These are phyloP conservation scores for Whalleya microplaca DNA, from an alignment of 2,329 filamentous ascomycete genomes.

Conservation along the genomic window DNA sequence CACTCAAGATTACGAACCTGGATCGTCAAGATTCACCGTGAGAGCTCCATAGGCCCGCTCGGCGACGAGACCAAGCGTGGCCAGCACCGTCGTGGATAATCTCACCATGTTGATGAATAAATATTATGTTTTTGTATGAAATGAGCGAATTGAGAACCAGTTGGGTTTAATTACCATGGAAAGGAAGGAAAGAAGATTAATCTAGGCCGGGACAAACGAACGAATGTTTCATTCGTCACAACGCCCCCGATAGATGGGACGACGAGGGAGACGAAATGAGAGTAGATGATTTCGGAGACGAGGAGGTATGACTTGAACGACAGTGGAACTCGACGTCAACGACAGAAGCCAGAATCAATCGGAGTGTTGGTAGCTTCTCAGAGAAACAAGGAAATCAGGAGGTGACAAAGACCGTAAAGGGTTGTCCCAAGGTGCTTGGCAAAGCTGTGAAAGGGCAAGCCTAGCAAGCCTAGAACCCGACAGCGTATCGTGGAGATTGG, in stretches of 20 bases:
- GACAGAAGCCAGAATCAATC: constrained; percentile 7
- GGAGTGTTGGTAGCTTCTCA: neutral
- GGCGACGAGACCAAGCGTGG: constrained; percentile 31
- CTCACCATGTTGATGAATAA: constrained; percentile 30
- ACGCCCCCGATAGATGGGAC: neutral
- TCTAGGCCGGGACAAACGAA: neutral
- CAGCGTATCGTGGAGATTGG: neutral
- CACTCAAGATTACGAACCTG: constrained; percentile 27
- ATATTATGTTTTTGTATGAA: constrained; percentile 10
- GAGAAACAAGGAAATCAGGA: neutral
- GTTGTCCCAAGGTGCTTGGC: neutral
- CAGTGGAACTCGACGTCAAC: constrained; percentile 29
- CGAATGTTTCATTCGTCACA: neutral
- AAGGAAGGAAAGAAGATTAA: neutral
- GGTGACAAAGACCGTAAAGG: neutral
- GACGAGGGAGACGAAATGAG: neutral
- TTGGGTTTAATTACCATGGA: constrained; percentile 1
- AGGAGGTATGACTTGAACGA: constrained; percentile 25
- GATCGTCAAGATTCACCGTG: constrained; percentile 35
- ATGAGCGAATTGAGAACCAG: constrained; percentile 9
- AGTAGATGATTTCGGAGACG: constrained; percentile 14
- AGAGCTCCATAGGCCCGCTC: constrained; percentile 31
- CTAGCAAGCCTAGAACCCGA: neutral
- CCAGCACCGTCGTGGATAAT: constrained; percentile 32
- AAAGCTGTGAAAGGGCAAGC: too few species aligned